These are phyloP conservation scores for Rosa hybrid DNA, from an alignment of 331 rosid genomes.

Conservation along the genomic window DNA sequence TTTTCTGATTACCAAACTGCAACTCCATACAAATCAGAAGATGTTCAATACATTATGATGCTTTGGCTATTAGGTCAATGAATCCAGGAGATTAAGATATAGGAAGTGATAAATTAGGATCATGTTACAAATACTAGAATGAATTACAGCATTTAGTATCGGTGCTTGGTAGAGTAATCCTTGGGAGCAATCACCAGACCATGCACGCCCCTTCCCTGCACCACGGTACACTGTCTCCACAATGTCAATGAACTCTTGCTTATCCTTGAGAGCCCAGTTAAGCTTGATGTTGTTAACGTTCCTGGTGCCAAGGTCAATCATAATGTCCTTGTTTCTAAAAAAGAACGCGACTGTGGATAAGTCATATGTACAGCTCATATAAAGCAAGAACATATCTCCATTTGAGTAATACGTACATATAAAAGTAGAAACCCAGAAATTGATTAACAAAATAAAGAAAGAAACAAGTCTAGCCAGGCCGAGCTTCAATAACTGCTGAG, in stretches of 20 bases:
- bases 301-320: slow-evolving; percentile 89
- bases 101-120: neutral
- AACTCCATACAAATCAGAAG: neutral
- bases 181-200: neutral
- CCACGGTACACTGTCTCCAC: slow-evolving; percentile 55
- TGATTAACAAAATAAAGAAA: too few species aligned
- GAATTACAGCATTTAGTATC: slow-evolving; percentile 53
- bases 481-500: too few species aligned
- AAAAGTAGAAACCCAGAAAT: too few species aligned
- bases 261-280: slow-evolving; percentile 94
- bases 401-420: too few species aligned
- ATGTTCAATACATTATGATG: neutral
- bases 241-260: slow-evolving; percentile 91
- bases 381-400: neutral
- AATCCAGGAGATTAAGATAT: neutral
- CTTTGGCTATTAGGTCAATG: neutral
- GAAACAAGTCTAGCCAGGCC: too few species aligned
- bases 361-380: slow-evolving; percentile 70
- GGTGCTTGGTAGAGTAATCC: slow-evolving; percentile 68
- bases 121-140: neutral
- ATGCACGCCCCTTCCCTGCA: neutral
- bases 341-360: slow-evolving; percentile 88
- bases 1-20: neutral
- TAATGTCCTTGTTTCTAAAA: slow-evolving; percentile 94
- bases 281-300: slow-evolving; percentile 75